Percentiles rank a stretch among this genome's conserved stretches.
These are phyloP conservation scores for Naumovozyma baii DNA, from an alignment of 805 yeast species.

Conservation along the genomic window DNA sequence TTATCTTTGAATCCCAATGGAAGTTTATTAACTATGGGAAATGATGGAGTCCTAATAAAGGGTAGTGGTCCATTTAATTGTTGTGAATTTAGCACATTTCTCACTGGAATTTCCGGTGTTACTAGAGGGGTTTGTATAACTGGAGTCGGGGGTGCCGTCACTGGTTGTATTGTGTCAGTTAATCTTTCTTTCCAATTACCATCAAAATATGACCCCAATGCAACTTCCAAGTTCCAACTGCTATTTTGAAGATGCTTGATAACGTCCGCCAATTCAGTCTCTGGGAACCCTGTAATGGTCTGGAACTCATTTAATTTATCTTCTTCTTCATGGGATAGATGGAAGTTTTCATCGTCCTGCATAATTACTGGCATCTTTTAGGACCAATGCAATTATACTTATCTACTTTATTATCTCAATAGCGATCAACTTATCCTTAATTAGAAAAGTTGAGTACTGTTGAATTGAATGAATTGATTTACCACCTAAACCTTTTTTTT, in stretches of 20 bases:
- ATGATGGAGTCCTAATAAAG: constrained; percentile 14
- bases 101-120: neutral
- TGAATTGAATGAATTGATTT: no score
- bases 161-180: constrained; percentile 5
- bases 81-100: neutral
- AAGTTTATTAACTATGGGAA: constrained; percentile 29
- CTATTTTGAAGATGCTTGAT: constrained; percentile 39
- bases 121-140: constrained; percentile 1
- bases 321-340: constrained; percentile 35
- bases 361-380: constrained; percentile 26
- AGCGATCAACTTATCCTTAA: no score
- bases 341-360: constrained; percentile 18
- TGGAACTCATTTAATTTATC: constrained; percentile 40
- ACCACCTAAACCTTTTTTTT: no score
- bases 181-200: constrained; percentile 33
- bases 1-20: constrained; percentile 23
- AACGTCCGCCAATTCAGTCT: constrained; percentile 39
- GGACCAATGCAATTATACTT: no score
- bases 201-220: constrained; percentile 55
- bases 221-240: constrained; percentile 53
- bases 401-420: no score
- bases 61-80: neutral
- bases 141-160: constrained; percentile 10
- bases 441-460: no score
- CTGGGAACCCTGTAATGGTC: constrained; percentile 41